Evolutionary conservation across 176 grass and related monocot species (phyloP).

Genomic region (Eremochloa ophiuroides): DNA sequence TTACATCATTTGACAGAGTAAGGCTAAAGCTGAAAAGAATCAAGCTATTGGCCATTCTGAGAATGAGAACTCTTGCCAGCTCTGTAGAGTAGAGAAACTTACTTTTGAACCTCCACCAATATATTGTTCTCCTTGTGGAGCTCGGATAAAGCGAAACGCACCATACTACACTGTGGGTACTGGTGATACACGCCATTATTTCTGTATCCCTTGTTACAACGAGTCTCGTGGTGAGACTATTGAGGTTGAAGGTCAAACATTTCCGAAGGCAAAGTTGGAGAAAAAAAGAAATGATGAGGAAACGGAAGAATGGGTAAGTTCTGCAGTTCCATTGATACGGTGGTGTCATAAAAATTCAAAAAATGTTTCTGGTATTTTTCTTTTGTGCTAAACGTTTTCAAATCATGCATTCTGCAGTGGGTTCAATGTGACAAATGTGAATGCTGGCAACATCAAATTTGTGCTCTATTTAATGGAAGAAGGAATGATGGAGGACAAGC

Average conservation of each 20-base stretch:
- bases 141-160: constrained; percentile 95
- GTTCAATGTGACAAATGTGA: constrained; percentile 99
- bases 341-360: constrained; percentile 1
- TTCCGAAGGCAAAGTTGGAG: constrained; percentile 72
- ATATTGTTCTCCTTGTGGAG: constrained; percentile 96
- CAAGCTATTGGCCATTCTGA: constrained; percentile 72
- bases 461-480: constrained; percentile 93
- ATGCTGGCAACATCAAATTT: constrained; percentile 99
- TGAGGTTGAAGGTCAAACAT: constrained; percentile 66
- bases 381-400: constrained; percentile 29
- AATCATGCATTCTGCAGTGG: constrained; percentile 69
- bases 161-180: constrained; percentile 82
- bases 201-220: constrained; percentile 93
- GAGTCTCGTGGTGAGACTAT: constrained; percentile 86
- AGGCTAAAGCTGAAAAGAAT: constrained; percentile 99
- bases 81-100: constrained; percentile 97
- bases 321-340: constrained; percentile 22
- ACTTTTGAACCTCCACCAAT: constrained; percentile 96
- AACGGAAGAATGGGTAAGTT: constrained; percentile 97
- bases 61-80: constrained; percentile 99
- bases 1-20: constrained; percentile 68
- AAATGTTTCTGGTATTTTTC: constrained; percentile 10
- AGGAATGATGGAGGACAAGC: constrained; percentile 97
- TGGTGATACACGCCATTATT: constrained; percentile 83
- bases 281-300: constrained; percentile 99